A percentile compares a stretch with the other conserved stretches of the same genome.
phyloP scores from a whole-genome alignment of 176 grass and related monocot genomes.

The Paspalum vaginatum region DNA sequence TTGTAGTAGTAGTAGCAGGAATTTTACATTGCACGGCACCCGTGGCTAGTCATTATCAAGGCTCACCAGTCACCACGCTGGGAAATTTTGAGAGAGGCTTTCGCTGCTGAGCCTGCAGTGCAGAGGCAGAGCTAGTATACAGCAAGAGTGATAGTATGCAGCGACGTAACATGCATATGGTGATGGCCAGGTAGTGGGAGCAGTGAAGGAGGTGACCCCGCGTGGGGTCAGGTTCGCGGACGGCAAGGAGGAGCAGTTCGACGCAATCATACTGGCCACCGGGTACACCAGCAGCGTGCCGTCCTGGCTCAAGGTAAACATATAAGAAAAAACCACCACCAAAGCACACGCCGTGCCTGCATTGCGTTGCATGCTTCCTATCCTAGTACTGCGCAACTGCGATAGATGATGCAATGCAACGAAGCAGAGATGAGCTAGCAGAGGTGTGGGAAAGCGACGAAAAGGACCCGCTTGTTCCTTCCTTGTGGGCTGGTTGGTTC shows the following conservation, averaged over 20 bases:
- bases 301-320: constrained; percentile 87
- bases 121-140: too few relatives aligned
- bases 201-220: constrained; percentile 85
- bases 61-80: too few relatives aligned
- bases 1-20: too few relatives aligned
- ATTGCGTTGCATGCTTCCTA: too few relatives aligned
- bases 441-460: not conserved
- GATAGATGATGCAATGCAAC: not conserved
- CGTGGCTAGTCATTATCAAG: too few relatives aligned
- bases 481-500: not conserved
- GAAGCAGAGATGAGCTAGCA: not conserved
- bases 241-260: constrained; percentile 87
- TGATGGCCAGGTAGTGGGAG: constrained; percentile 71
- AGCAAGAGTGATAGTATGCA: too few relatives aligned
- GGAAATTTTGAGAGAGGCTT: too few relatives aligned
- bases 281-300: constrained; percentile 98
- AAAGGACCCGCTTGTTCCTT: constrained; percentile 47
- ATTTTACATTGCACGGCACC: too few relatives aligned
- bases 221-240: constrained; percentile 78
- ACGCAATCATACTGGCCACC: constrained; percentile 78
- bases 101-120: too few relatives aligned
- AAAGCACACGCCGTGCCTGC: too few relatives aligned
- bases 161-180: not conserved
- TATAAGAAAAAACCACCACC: too few relatives aligned
- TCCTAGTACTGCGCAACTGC: not conserved